Evolutionary conservation across 345 rosid genomes (phyloP).

Genomic region (Brassica rapa): DNA sequence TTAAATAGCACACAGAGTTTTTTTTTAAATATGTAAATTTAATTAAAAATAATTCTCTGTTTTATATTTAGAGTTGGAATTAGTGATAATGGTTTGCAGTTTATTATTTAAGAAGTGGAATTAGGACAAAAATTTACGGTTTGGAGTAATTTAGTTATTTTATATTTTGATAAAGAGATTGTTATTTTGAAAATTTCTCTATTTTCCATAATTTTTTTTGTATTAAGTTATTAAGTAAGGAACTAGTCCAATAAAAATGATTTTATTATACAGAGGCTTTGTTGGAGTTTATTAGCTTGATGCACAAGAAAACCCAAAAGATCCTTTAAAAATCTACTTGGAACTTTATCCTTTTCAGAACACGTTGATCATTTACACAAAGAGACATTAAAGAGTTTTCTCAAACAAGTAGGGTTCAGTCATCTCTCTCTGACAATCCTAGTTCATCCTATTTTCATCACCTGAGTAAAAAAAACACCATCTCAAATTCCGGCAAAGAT

Average conservation of each 20-base stretch:
- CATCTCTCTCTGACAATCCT: constrained; percentile 27
- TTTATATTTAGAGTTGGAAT: too few relatives aligned
- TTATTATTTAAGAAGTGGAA: too few relatives aligned
- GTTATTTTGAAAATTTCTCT: too few relatives aligned
- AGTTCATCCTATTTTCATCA: constrained; percentile 1
- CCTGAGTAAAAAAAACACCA: background rate
- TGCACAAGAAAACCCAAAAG: constrained; percentile 6
- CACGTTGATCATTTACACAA: constrained; percentile 30
- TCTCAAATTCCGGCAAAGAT: background rate
- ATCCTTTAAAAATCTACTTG: background rate
- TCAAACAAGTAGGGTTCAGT: constrained; percentile 22
- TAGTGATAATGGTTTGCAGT: too few relatives aligned
- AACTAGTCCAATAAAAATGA: too few relatives aligned
- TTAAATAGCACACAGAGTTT: background rate
- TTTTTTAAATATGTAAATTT: too few relatives aligned
- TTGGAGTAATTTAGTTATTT: too few relatives aligned
- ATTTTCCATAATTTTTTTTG: too few relatives aligned
- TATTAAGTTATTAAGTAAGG: too few relatives aligned
- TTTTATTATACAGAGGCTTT: constrained; percentile 46
- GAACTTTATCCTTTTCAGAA: background rate
- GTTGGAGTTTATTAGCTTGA: constrained; percentile 46
- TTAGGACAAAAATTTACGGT: too few relatives aligned
- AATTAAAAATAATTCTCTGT: too few relatives aligned
- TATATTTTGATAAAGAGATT: too few relatives aligned
- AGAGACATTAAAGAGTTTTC: background rate